phyloP scores from a whole-genome alignment of 192 early-diverging fungal genomes.

The Chytriomyces hyalinus region DNA sequence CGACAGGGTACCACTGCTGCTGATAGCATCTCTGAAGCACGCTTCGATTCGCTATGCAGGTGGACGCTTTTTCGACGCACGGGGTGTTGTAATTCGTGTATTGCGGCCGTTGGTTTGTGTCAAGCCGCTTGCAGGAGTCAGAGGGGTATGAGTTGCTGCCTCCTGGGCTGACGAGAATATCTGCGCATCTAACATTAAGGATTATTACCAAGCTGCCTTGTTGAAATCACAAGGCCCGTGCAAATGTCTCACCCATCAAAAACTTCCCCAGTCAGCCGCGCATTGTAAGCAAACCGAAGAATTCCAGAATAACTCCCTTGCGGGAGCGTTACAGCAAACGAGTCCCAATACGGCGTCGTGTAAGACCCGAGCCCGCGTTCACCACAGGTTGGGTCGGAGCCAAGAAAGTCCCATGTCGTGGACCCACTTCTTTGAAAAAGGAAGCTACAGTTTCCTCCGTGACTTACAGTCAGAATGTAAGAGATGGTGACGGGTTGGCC shows the following conservation, averaged over 20 bases:
- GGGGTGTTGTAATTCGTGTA: not conserved
- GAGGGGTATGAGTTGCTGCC: not conserved
- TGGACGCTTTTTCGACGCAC: not conserved
- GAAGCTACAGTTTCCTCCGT: conserved; percentile 1
- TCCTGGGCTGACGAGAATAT: not conserved
- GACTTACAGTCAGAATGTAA: conserved; percentile 17
- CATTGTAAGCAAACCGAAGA: conserved; percentile 4
- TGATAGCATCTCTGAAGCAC: not conserved
- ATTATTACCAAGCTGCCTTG: not conserved
- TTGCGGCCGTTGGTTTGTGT: not conserved
- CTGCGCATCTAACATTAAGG: not conserved
- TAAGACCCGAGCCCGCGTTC: not conserved
- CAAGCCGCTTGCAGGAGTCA: not conserved
- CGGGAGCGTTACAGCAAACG: not conserved
- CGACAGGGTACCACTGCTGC: not conserved
- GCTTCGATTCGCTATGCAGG: not conserved
- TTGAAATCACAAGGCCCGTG: not conserved
- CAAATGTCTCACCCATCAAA: conserved; percentile 6
- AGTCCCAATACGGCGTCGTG: not conserved
- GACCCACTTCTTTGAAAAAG: not conserved
- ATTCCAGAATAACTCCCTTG: conserved; percentile 6
- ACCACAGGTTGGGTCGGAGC: conserved; percentile 14
- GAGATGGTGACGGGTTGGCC: not conserved
- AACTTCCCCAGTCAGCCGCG: conserved; percentile 7
- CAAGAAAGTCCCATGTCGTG: not conserved